Percentiles rank a stretch among this genome's conserved stretches.
Evolutionary conservation across 2,329 filamentous ascomycete species (phyloP).

Genomic region (Sarocladium strictum): DNA sequence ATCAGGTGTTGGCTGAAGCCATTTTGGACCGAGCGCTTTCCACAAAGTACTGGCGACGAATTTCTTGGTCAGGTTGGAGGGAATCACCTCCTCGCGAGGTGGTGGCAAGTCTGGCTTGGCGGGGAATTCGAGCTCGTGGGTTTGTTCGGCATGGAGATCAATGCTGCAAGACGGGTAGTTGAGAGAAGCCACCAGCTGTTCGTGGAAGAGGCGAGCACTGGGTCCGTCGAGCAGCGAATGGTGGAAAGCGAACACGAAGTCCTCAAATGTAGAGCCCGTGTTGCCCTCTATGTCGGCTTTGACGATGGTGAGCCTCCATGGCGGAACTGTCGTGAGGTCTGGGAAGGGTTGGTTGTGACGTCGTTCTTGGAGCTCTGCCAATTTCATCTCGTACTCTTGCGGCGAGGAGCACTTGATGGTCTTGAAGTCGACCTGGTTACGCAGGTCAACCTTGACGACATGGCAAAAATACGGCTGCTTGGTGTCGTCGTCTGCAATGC

Average conservation of each 20-base stretch:
- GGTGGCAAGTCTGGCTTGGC: conserved; percentile 26
- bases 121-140: conserved; percentile 23
- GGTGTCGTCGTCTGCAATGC: conserved; percentile 40
- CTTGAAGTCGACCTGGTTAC: conserved; percentile 34
- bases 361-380: conserved; percentile 28
- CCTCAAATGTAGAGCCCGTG: conserved; percentile 19
- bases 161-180: background rate
- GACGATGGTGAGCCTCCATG: conserved; percentile 41
- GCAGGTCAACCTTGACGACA: conserved; percentile 35
- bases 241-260: conserved; percentile 44
- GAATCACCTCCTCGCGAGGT: conserved; percentile 34
- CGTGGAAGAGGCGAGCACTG: conserved; percentile 43
- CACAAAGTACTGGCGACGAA: conserved; percentile 37
- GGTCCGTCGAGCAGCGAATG: conserved; percentile 48
- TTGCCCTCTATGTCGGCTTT: conserved; percentile 13
- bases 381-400: conserved; percentile 22
- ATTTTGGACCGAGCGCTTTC: conserved; percentile 17
- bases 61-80: conserved; percentile 30
- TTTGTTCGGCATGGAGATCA: conserved; percentile 14
- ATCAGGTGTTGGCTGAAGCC: conserved; percentile 11
- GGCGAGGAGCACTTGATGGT: conserved; percentile 15
- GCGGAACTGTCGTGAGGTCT: conserved; percentile 32
- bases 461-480: conserved; percentile 32
- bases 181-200: conserved; percentile 37
- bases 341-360: conserved; percentile 36